Percentiles rank a stretch among this genome's conserved stretches.
phyloP scores from a whole-genome alignment of 768 basidiomycete species.

The Lentinula raphanica region DNA sequence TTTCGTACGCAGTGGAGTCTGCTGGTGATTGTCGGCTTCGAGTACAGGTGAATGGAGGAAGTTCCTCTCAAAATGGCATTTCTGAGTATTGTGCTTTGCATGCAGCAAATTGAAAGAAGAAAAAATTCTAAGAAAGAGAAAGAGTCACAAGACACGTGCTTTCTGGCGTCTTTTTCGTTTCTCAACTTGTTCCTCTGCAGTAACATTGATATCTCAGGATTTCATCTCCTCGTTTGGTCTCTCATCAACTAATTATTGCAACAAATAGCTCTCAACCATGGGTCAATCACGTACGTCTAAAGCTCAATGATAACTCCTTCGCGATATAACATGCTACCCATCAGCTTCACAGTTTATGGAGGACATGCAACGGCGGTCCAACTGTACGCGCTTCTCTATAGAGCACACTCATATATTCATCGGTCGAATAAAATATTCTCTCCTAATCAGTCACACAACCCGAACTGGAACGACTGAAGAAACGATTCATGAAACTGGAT shows the following conservation, averaged over 20 bases:
- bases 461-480: conserved; percentile 94
- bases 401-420: conserved; percentile 10
- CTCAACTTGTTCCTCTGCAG: neutral
- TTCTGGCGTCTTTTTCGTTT: neutral
- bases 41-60: neutral
- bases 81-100: neutral
- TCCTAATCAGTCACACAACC: conserved; percentile 74
- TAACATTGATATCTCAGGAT: neutral
- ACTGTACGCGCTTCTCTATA: conserved; percentile 63
- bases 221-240: neutral
- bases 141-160: neutral
- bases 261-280: conserved; percentile 36
- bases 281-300: conserved; percentile 74
- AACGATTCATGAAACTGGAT: conserved; percentile 99
- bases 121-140: too few relatives aligned
- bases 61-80: neutral
- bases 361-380: conserved; percentile 96
- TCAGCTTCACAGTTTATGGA: conserved; percentile 92
- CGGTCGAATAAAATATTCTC: conserved; percentile 1
- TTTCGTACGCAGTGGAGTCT: neutral
- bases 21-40: neutral
- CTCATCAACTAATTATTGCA: neutral
- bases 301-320: conserved; percentile 7
- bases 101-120: neutral
- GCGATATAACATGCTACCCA: neutral